These are phyloP conservation scores for Cystobasidium ongulense DNA, from an alignment of 768 basidiomycete genomes.

Conservation along the genomic window DNA sequence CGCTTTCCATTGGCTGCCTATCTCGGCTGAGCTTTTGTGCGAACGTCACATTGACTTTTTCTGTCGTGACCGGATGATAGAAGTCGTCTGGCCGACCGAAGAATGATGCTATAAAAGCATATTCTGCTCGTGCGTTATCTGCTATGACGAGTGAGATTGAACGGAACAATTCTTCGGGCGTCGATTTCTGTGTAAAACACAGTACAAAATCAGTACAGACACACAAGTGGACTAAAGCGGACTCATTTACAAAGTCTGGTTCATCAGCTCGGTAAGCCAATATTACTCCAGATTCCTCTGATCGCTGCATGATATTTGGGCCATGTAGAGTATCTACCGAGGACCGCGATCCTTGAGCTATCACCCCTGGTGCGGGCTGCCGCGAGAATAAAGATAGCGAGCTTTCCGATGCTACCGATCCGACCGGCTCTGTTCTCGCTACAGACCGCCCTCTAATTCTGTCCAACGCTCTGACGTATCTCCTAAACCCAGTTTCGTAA, in stretches of 20 bases:
- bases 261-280: conserved; percentile 84
- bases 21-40: neutral
- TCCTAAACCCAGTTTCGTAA: conserved; percentile 88
- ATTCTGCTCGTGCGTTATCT: conserved; percentile 91
- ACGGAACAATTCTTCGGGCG: conserved; percentile 72
- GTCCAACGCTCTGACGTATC: conserved; percentile 74
- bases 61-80: neutral
- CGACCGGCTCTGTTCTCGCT: conserved; percentile 30
- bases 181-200: conserved; percentile 57
- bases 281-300: conserved; percentile 68
- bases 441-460: conserved; percentile 58
- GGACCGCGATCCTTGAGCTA: neutral
- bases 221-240: conserved; percentile 32
- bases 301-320: conserved; percentile 34
- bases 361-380: neutral
- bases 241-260: conserved; percentile 64
- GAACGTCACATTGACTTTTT: neutral
- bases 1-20: neutral
- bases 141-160: conserved; percentile 81
- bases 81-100: conserved; percentile 51
- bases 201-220: neutral
- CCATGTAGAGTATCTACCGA: neutral
- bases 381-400: conserved; percentile 7
- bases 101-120: conserved; percentile 75
- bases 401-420: neutral